Base-by-base conservation (phyloP, 768 basidiomycete species). In the Fomitopsis serialis region DNA sequence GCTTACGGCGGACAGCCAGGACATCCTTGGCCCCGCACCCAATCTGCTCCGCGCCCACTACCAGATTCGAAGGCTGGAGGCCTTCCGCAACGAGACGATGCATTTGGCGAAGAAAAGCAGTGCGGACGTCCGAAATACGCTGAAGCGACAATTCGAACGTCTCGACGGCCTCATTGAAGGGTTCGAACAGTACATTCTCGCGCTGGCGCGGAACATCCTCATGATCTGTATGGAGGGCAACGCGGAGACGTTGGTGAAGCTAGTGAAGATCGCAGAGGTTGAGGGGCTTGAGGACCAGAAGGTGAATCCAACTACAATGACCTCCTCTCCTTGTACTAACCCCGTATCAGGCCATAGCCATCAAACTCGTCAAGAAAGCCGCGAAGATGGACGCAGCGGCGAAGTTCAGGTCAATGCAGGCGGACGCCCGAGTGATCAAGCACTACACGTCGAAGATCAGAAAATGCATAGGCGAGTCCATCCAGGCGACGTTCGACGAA, bases 251-350 rank as follows among this genome's bases (percentile, higher is more conserved):
- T 79, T 98, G 9, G 93, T 99, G 32, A 89, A 89, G 64, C 70
- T 98, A 51, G 71, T 94, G 65, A 99, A 98, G 73, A 89, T 99
- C 52, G 87, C 89, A 11, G 96, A 99, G 66, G 75, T 92, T 22
- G 97, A 99, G 67, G 92, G 89, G 3, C 82, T 78, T 63, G 92
- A 92, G 67, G 97, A 98, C 64, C 90, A 98, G 72, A 98, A 97
- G 79, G 94, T 89, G 60, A 4, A 21, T 3, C 9, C 15, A 7
- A 21, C 19, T 6, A 6, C 43, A 66, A 63, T n/a, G 10, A 3
- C 19, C 36, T 27, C 22, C 8, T 17, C 37, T 5, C n/a, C 19
- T 19, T 47, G 37, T 32, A 37, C 42, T 52, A 17, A 54, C 22
- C n/a, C 34, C 49, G n/a, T 44, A 47, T 11, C 58, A 96, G 94